A percentile compares a stretch with the other conserved stretches of the same genome.
phyloP scores from a whole-genome alignment of 495 filamentous ascomycete species.

The Xylaria flabelliformis region DNA sequence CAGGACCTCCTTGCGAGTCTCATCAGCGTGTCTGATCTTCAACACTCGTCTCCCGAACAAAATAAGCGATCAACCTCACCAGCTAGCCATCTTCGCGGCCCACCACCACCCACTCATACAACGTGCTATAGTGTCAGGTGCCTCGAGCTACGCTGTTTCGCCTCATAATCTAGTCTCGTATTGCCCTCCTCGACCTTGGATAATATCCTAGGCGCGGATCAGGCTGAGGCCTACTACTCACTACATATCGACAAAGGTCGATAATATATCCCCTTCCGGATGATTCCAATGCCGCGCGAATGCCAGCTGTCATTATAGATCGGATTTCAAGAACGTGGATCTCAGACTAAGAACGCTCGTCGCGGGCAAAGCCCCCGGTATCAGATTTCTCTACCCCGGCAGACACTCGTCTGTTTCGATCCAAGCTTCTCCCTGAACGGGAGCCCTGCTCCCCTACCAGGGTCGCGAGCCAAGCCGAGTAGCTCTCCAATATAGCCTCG shows the following conservation, averaged over 20 bases:
- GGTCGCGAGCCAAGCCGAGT: constrained; percentile 33
- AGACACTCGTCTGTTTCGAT: constrained; percentile 45
- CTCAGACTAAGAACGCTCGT: constrained; percentile 43
- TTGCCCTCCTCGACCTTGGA: constrained; percentile 24
- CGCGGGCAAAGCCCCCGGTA: constrained; percentile 46
- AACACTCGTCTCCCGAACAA: constrained; percentile 45
- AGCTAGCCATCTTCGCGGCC: constrained; percentile 8
- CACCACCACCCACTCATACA: constrained; percentile 29
- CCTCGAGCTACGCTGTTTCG: constrained; percentile 32
- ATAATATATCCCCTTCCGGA: constrained; percentile 27
- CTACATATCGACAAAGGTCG: constrained; percentile 24
- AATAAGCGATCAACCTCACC: constrained; percentile 16
- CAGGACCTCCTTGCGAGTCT: constrained; percentile 36
- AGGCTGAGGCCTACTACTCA: constrained; percentile 22
- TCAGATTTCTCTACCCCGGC: constrained; percentile 44
- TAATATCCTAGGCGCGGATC: constrained; percentile 23
- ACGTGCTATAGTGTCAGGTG: constrained; percentile 25
- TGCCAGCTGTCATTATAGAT: constrained; percentile 56
- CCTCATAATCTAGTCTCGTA: constrained; percentile 28
- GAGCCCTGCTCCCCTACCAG: constrained; percentile 38
- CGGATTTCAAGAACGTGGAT: constrained; percentile 55
- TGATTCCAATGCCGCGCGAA: constrained; percentile 51
- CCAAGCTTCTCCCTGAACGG: constrained; percentile 44
- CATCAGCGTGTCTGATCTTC: constrained; percentile 54
- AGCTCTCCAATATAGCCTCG: constrained; percentile 50